phyloP scores from a whole-genome alignment of 2,329 filamentous ascomycete genomes.

The Amauroascus niger region DNA sequence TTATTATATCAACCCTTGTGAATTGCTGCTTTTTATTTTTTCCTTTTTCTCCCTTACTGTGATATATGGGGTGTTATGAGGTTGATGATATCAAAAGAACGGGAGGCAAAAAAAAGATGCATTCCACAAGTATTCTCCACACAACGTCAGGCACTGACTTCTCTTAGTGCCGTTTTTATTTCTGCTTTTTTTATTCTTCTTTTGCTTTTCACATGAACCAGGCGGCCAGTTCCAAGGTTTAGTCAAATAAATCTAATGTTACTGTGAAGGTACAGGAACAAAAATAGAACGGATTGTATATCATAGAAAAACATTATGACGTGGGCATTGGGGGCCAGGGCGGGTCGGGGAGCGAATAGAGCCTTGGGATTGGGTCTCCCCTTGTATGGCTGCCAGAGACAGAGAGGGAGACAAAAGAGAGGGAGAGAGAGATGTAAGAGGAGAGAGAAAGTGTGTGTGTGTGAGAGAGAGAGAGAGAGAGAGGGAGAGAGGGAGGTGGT shows the following conservation, averaged over 20 bases:
- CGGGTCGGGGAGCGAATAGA: neutral
- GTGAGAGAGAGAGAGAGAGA: neutral
- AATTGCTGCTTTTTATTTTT: neutral
- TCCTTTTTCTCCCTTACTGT: neutral
- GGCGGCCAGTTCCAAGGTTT: neutral
- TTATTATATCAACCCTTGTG: neutral
- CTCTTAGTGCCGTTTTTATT: too few species aligned
- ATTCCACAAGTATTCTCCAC: too few species aligned
- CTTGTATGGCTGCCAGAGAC: too few species aligned
- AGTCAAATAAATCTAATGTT: neutral
- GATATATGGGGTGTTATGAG: neutral
- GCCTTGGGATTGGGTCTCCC: neutral
- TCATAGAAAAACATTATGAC: constrained; percentile 1
- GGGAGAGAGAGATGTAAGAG: too few species aligned
- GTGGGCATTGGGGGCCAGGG: neutral
- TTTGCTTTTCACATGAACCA: too few species aligned
- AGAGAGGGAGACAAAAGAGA: too few species aligned
- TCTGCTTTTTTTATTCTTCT: too few species aligned
- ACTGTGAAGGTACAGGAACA: neutral
- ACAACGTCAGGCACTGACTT: too few species aligned
- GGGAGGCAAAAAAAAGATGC: too few species aligned
- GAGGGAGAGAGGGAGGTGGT: neutral
- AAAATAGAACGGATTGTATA: neutral
- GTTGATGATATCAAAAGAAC: too few species aligned
- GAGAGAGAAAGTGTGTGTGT: too few species aligned